Evolutionary conservation across 2,329 filamentous ascomycete species (phyloP), one percentile per base, ranked within the genome.

Genomic region (Dactylellina haptotyla): DNA sequence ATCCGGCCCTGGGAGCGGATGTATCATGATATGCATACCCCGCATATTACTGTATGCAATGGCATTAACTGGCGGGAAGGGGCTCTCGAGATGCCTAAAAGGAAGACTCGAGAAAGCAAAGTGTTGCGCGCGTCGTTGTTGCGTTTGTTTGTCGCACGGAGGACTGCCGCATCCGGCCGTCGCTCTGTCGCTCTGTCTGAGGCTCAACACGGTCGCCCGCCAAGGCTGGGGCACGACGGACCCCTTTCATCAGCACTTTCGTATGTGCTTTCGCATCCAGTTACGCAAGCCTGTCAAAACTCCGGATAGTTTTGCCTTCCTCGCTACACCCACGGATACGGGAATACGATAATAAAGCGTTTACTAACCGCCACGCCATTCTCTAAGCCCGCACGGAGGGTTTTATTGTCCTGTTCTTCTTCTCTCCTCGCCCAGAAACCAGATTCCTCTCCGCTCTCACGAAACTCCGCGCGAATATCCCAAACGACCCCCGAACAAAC

Each of bases 1-100:
- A 66, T 50, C 56, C 54, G 28, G 56, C 56, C 61, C 69, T 43
- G 69, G 69, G 43, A 65, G 41, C 69, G 69, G 69, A 66, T 59
- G 69, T 73, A 73, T 73, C 69, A 73, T 73, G 69, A 73, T 73
- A 73, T 73, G 69, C 69, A 73, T 73, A 73, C 69, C 69, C 69
- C 69, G 69, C 69, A 73, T 62, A 72, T 37, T 23, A 45, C 43
- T 58, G 10, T 14, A 54, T 53, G 46, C 32, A 54, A 46, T 62
- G 54, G 37, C 58, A 58, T 45, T 62, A 48, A 57, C 50, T 34
- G 37, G 65, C 56, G 43, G 51, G 51, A 56, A 69, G 48, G 64
- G 56, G 39, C 32, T 57, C 53, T 65, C 45, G 54, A 73, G 67
- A 73, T 65, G 67, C 59, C 67, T 73, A 73, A 72, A 72, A 32